Percentiles rank a stretch among this genome's conserved stretches.
Conservation (phyloP, 805 yeast species). For the Nakazawaea holstii region DNA sequence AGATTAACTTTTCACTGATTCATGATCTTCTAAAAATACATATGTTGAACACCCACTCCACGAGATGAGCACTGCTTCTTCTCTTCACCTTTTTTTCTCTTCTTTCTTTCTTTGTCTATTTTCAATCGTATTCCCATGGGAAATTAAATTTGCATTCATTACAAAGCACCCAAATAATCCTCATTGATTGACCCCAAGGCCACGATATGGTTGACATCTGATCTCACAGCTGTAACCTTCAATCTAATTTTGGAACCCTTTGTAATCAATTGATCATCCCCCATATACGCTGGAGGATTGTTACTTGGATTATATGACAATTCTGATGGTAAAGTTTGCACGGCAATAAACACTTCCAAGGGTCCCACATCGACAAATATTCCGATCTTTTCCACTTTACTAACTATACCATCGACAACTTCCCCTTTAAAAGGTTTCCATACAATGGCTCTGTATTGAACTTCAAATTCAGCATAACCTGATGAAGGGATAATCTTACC, state of each 20-base stretch:
- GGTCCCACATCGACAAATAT: slow-evolving; percentile 99
- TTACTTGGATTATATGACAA: slow-evolving; percentile 92
- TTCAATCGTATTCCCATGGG: background rate
- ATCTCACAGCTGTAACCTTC: slow-evolving; percentile 94
- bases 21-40: no score
- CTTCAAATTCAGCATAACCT: slow-evolving; percentile 95
- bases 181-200: slow-evolving; percentile 98
- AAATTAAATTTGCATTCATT: slow-evolving; percentile 4
- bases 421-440: slow-evolving; percentile 99
- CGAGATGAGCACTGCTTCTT: no score
- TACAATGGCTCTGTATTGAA: slow-evolving; percentile 91
- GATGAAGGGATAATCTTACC: slow-evolving; percentile 87
- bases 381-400: slow-evolving; percentile 91
- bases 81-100: background rate
- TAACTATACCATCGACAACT: slow-evolving; percentile 95
- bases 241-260: slow-evolving; percentile 92
- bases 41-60: no score
- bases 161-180: slow-evolving; percentile 88
- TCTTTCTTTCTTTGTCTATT: background rate
- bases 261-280: slow-evolving; percentile 91
- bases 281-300: slow-evolving; percentile 96
- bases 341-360: slow-evolving; percentile 86
- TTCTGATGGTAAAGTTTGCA: slow-evolving; percentile 91
- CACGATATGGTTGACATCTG: slow-evolving; percentile 94
- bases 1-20: no score